Conservation (phyloP, 345 rosid species). For the Noccaea bulbosa region DNA sequence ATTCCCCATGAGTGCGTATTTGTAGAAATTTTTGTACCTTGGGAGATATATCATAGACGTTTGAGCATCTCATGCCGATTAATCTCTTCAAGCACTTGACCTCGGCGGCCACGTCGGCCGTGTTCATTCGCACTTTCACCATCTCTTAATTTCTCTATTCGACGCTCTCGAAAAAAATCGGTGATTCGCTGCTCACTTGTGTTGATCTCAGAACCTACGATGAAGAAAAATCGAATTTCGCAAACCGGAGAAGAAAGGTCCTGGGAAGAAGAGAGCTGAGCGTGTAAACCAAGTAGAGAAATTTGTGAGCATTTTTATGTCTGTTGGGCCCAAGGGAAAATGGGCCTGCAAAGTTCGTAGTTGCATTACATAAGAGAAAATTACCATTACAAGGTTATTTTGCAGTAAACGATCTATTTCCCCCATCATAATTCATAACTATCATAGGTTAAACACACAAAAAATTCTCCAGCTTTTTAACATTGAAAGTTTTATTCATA, state of each 20-base stretch:
- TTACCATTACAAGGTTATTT: too few relatives aligned
- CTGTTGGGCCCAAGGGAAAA: constrained; percentile 8
- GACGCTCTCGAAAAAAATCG: not conserved
- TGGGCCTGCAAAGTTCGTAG: not conserved
- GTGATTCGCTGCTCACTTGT: not conserved
- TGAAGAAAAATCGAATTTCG: not conserved
- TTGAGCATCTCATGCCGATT: constrained; percentile 97
- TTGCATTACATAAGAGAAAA: too few relatives aligned
- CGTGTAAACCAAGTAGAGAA: constrained; percentile 11
- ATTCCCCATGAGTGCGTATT: not conserved
- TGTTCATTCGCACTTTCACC: constrained; percentile 99
- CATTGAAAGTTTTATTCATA: too few relatives aligned
- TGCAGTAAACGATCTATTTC: too few relatives aligned
- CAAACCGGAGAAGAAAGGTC: constrained; percentile 5
- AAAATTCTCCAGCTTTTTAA: too few relatives aligned
- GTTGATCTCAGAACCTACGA: not conserved
- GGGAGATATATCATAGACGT: constrained; percentile 96
- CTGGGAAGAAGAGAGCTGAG: not conserved
- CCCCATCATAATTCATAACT: too few relatives aligned
- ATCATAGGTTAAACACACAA: too few relatives aligned
- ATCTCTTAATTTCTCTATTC: constrained; percentile 33
- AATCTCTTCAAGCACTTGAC: constrained; percentile 85
- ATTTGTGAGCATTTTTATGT: not conserved
- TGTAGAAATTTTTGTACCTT: constrained; percentile 53
- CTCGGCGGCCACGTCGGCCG: constrained; percentile 99